Evolutionary conservation across 2,329 filamentous ascomycete genomes (phyloP), one percentile per base, ranked within the genome.

Genomic region (Sclerotinia minor): DNA sequence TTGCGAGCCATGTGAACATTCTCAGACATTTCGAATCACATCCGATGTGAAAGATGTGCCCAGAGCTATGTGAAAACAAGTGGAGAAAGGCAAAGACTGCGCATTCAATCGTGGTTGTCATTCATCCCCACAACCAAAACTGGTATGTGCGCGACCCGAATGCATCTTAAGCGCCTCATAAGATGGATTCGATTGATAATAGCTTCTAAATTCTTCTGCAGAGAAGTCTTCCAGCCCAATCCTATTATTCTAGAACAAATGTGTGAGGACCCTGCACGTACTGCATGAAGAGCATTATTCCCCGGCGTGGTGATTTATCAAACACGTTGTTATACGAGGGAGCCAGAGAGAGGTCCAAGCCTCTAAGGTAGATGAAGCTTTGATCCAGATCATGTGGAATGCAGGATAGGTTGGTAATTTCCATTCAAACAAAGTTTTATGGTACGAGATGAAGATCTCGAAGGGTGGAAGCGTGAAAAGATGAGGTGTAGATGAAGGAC

Each of bases 201-300:
- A 49, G 57, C 44, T 60, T 47, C 57, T 19, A 60, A 47, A 60
- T 47, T 35, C 19, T 17, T 1, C 57, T 60, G 57, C 57, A 60
- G n/a, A 60, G 58, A 61, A 61, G 44, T 47, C 47, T 38, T 50
- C 45, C 45, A 61, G 59, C 59, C 59, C 59, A 50, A 61, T 49
- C 59, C n/a, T 5, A 21, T 38, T 32, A 61, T 61, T 61, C 59
- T 50, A 50, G 59, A 61, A 50, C 29, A 26, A 61, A 61, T 38
- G 24, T 15, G 24, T 49, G 47, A 24, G 32, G 59, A 26, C 21
- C 21, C 29, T 38, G 59, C 58, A 24, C 26, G 26, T 35, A 29
- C 26, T 60, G 58, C 59, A 50, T 26, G 32, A 11, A 35, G 35
- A 61, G 26, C 21, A 45, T 1, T 38, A 15, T 61, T 35, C n/a